phyloP scores from a whole-genome alignment of 1,139 yeast genomes.

The Sugiyamaella xylanicola region DNA sequence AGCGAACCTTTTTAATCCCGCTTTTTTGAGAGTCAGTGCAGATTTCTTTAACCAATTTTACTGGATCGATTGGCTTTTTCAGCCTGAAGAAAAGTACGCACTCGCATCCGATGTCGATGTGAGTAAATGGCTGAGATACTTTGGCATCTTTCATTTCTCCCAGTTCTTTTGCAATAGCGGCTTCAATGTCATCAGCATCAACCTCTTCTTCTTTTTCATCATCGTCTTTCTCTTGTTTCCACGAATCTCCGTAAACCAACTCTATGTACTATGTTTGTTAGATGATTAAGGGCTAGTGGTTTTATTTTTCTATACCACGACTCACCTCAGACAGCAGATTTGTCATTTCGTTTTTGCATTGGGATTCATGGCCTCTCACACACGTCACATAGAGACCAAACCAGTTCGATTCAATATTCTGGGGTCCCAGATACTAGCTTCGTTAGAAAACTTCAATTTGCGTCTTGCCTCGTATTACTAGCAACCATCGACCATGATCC shows the following conservation, averaged over 20 bases:
- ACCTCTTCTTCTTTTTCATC: slow-evolving; percentile 43
- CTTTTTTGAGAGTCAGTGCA: slow-evolving; percentile 61
- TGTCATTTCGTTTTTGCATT: slow-evolving; percentile 72
- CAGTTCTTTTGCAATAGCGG: slow-evolving; percentile 69
- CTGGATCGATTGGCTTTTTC: slow-evolving; percentile 77
- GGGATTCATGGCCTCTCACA: slow-evolving; percentile 71
- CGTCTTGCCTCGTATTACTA: too few species aligned
- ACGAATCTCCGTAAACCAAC: slow-evolving; percentile 39
- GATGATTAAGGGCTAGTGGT: too few species aligned
- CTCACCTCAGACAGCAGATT: slow-evolving; percentile 55
- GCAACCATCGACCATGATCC: neutral
- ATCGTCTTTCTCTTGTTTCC: slow-evolving; percentile 47
- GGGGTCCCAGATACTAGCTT: slow-evolving; percentile 25
- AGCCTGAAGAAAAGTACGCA: slow-evolving; percentile 82
- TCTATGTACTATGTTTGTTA: slow-evolving; percentile 40
- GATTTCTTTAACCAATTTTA: slow-evolving; percentile 59
- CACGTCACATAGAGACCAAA: slow-evolving; percentile 88
- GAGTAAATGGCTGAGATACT: slow-evolving; percentile 49
- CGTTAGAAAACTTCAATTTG: slow-evolving; percentile 3
- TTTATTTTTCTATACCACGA: slow-evolving; percentile 21
- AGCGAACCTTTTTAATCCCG: slow-evolving; percentile 55
- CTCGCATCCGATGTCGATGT: slow-evolving; percentile 76
- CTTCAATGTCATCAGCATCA: slow-evolving; percentile 62
- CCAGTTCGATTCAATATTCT: slow-evolving; percentile 67
- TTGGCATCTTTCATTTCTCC: slow-evolving; percentile 53